Evolutionary conservation across 2,329 filamentous ascomycete species (phyloP).

Genomic region (Ascomycota sp.): DNA sequence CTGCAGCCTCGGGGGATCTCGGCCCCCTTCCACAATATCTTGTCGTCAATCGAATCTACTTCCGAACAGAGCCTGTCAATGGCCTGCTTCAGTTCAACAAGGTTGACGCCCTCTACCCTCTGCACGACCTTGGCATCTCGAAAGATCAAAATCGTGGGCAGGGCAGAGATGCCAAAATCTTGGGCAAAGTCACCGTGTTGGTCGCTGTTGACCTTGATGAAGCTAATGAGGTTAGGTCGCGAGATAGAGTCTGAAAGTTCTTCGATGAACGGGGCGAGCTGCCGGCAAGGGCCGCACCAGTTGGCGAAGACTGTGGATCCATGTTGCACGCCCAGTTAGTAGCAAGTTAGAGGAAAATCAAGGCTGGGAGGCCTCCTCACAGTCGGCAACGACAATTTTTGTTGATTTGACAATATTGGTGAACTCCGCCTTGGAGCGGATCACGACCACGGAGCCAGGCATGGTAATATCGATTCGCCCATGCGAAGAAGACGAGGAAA

Average conservation of each 20-base stretch:
- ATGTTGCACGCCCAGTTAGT: too few species aligned
- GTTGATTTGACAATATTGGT: constrained; percentile 47
- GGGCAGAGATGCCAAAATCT: constrained; percentile 52
- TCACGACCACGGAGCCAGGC: constrained; percentile 10
- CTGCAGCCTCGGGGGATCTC: constrained; percentile 58
- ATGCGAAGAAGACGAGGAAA: background rate
- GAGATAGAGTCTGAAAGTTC: constrained; percentile 52
- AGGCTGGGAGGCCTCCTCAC: too few species aligned
- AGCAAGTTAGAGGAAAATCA: too few species aligned
- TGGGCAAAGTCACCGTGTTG: constrained; percentile 51
- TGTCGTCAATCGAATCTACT: constrained; percentile 32
- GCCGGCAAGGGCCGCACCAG: constrained; percentile 70
- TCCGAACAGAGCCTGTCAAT: constrained; percentile 53
- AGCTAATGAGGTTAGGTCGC: constrained; percentile 52
- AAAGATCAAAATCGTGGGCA: constrained; percentile 87
- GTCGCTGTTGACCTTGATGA: constrained; percentile 76
- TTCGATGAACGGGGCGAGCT: constrained; percentile 68
- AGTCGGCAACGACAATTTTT: constrained; percentile 70
- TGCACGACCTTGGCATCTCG: constrained; percentile 47
- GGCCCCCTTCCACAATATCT: constrained; percentile 49
- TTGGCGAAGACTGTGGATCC: constrained; percentile 72
- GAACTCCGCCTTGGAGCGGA: constrained; percentile 40
- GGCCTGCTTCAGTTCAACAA: constrained; percentile 45
- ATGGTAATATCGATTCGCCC: constrained; percentile 6
- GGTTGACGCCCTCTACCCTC: constrained; percentile 56